Evolutionary conservation across 108 stramenopile genomes (phyloP).

Genomic region (Discostella stelligeroides): DNA sequence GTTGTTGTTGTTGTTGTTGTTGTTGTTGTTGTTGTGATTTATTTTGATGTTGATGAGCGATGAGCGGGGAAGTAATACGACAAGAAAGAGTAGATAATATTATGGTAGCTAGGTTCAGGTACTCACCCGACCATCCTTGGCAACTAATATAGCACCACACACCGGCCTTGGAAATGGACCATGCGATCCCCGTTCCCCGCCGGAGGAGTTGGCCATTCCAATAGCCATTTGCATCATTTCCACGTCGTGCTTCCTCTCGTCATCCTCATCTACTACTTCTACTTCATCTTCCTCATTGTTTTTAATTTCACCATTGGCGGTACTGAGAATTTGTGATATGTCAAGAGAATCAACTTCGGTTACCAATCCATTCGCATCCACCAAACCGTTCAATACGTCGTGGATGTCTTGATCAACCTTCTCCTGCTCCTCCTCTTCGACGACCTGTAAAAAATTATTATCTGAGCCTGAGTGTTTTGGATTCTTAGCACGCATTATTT

Average conservation of each 20-base stretch:
- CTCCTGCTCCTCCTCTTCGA: too few species aligned
- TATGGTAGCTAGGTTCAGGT: too few species aligned
- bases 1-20: too few species aligned
- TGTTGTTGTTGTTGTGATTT: too few species aligned
- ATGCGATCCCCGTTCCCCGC: constrained; percentile 33
- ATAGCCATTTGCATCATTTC: constrained; percentile 51
- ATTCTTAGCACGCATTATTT: too few species aligned
- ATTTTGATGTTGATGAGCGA: neutral
- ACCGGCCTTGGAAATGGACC: constrained; percentile 71
- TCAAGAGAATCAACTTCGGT: too few species aligned
- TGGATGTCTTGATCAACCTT: neutral
- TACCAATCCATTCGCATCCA: neutral
- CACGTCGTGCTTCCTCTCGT: constrained; percentile 42
- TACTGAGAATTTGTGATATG: neutral
- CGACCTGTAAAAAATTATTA: too few species aligned
- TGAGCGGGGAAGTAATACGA: neutral
- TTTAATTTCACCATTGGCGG: neutral
- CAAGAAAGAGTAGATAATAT: neutral
- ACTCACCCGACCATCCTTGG: constrained; percentile 57
- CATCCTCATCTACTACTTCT: constrained; percentile 35
- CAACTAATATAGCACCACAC: constrained; percentile 65
- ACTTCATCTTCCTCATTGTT: neutral
- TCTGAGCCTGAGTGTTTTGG: too few species aligned
- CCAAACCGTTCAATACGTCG: neutral
- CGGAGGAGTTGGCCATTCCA: constrained; percentile 37